These are phyloP conservation scores for Ogataea paraovalis DNA, from an alignment of 805 yeast species.

Conservation along the genomic window DNA sequence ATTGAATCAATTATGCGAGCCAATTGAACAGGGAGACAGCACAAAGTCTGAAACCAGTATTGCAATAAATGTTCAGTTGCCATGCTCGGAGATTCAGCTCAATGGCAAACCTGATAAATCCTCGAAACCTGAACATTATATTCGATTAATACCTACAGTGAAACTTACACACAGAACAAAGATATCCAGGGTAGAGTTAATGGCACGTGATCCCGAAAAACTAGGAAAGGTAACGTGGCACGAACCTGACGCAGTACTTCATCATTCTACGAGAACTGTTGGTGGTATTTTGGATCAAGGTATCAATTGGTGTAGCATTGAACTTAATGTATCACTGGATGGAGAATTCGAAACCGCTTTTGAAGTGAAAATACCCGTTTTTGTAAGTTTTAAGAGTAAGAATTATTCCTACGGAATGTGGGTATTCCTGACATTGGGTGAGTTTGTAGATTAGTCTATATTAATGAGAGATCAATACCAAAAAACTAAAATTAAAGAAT, in stretches of 20 bases:
- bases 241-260: background rate
- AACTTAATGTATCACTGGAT: slow-evolving; percentile 13
- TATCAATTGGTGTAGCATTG: slow-evolving; percentile 29
- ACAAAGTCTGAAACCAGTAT: too few relatives aligned
- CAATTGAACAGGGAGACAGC: background rate
- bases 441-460: slow-evolving; percentile 4
- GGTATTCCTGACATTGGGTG: background rate
- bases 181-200: slow-evolving; percentile 28
- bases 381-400: slow-evolving; percentile 16
- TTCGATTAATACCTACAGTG: slow-evolving; percentile 29
- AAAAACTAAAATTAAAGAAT: too few relatives aligned
- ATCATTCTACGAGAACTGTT: slow-evolving; percentile 4
- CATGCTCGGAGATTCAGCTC: slow-evolving; percentile 19
- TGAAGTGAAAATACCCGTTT: slow-evolving; percentile 17
- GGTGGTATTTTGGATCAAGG: slow-evolving; percentile 19
- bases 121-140: slow-evolving; percentile 6
- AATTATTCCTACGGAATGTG: slow-evolving; percentile 1
- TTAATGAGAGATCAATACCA: too few relatives aligned
- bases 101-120: slow-evolving; percentile 12
- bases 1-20: slow-evolving; percentile 2
- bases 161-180: slow-evolving; percentile 25
- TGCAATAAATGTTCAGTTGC: slow-evolving; percentile 9
- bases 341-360: background rate
- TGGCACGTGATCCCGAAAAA: slow-evolving; percentile 20
- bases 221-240: slow-evolving; percentile 7